Evolutionary conservation across 768 basidiomycete species (phyloP), one percentile per base, ranked within the genome.

Genomic region (Cyclocybe aegerita): DNA sequence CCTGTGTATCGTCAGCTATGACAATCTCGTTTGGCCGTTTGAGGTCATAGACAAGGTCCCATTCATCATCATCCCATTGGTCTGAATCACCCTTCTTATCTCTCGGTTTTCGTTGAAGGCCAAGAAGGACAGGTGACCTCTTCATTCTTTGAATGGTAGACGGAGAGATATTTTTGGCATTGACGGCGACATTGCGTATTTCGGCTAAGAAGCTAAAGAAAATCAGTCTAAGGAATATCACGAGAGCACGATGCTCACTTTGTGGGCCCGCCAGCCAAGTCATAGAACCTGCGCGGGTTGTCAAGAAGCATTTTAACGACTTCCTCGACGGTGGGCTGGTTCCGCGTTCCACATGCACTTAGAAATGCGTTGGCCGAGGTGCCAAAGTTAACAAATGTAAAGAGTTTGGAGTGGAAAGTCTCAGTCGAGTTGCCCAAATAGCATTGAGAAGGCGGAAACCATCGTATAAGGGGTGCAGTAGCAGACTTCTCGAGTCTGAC

Each of bases 361-460:
- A 99, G 73, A 69, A 99, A 98, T 3, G 79, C 74, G 57, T 94
- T 96, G 17, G 88, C 96, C 4, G 76, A 71, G 1, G 77, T 62
- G 2, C 94, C 95, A 63, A 96, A 97, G 64, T 96, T 86, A 43
- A 98, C 83, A 59, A 94, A 97, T 32, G 81, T 77, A 61, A 98
- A 97, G 1, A 96, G 70, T 55, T 87, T 86, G 3, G 87, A 86
- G 61, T 90, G 88, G 36, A 93, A 82, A 33, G 78, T 75, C 17
- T 79, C 77, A 23, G 17, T 74, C 70, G 12, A 72, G 66, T 44
- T 75, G 70, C 29, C 80, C 49, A 93, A 77, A 62, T 86, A 91
- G 56, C 90, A 93, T 48, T 86, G 85, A 3, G 62, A 71, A 7
- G 89, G 88, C 17, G 78, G 65, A 17, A 87, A 63, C 74, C 74